Conservation (phyloP, 2,329 filamentous ascomycete species). For the Colletotrichum orbiculare region DNA sequence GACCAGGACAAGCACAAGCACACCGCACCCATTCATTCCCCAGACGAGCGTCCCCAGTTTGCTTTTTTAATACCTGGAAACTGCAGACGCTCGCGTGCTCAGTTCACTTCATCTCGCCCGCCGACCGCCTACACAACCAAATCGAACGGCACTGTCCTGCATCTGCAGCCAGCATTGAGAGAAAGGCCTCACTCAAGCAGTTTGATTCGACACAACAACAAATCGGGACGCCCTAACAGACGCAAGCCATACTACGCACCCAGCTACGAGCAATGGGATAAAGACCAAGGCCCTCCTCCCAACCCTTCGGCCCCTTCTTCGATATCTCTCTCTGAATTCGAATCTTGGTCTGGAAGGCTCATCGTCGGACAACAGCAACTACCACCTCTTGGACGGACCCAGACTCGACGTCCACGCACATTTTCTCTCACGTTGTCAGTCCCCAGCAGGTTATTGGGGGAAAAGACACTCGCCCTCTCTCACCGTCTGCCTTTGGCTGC, state of each 20-base stretch:
- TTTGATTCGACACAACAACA: constrained; percentile 13
- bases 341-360: constrained; percentile 21
- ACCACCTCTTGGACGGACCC: constrained; percentile 4
- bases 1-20: neutral
- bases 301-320: constrained; percentile 4
- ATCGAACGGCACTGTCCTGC: neutral
- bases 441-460: constrained; percentile 22
- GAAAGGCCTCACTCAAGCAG: constrained; percentile 5
- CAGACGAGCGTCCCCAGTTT: constrained; percentile 7
- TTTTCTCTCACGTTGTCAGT: constrained; percentile 23
- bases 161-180: neutral
- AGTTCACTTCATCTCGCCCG: neutral
- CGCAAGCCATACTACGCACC: constrained; percentile 12
- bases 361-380: constrained; percentile 6
- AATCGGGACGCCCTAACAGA: constrained; percentile 3
- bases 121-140: constrained; percentile 7
- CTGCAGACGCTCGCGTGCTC: constrained; percentile 22
- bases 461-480: constrained; percentile 1
- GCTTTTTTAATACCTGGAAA: constrained; percentile 10
- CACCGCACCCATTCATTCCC: neutral
- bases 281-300: constrained; percentile 12
- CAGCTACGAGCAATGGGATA: constrained; percentile 35
- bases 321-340: constrained; percentile 1
- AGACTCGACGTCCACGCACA: constrained; percentile 15
- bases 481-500: neutral